Evolutionary conservation across 148 eudicot genomes (phyloP).

Genomic region (Spergularia marina): DNA sequence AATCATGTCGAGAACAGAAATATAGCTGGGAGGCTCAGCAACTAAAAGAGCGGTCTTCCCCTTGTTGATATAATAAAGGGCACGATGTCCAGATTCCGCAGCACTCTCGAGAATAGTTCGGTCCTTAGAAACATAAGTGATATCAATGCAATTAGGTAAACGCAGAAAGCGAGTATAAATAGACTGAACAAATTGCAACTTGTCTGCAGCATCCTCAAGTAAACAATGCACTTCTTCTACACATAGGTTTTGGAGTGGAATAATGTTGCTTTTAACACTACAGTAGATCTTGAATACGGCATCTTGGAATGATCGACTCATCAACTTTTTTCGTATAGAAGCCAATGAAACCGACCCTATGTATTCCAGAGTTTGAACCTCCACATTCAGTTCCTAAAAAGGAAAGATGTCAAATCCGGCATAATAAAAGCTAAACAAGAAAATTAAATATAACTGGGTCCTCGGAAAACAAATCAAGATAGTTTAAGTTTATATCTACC

Average conservation of each 20-base stretch:
- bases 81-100: constrained; percentile 53
- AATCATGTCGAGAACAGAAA: constrained; percentile 68
- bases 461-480: neutral
- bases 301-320: constrained; percentile 72
- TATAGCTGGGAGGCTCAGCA: constrained; percentile 86
- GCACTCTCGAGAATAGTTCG: constrained; percentile 71
- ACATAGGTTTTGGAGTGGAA: constrained; percentile 32
- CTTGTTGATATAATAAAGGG: constrained; percentile 65
- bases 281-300: constrained; percentile 64
- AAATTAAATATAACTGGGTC: no score
- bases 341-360: constrained; percentile 60
- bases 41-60: constrained; percentile 48
- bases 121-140: constrained; percentile 56
- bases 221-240: constrained; percentile 34
- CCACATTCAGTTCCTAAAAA: constrained; percentile 62
- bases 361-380: constrained; percentile 48
- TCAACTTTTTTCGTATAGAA: constrained; percentile 53
- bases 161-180: constrained; percentile 78
- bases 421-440: neutral
- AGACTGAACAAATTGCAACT: constrained; percentile 67
- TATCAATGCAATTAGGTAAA: constrained; percentile 66
- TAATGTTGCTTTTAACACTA: constrained; percentile 38
- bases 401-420: neutral
- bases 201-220: constrained; percentile 61
- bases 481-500: constrained; percentile 44